Evolutionary conservation across 106 monocot species (phyloP), one percentile per base, ranked within the genome.

Genomic region (Dendrobium nobile): DNA sequence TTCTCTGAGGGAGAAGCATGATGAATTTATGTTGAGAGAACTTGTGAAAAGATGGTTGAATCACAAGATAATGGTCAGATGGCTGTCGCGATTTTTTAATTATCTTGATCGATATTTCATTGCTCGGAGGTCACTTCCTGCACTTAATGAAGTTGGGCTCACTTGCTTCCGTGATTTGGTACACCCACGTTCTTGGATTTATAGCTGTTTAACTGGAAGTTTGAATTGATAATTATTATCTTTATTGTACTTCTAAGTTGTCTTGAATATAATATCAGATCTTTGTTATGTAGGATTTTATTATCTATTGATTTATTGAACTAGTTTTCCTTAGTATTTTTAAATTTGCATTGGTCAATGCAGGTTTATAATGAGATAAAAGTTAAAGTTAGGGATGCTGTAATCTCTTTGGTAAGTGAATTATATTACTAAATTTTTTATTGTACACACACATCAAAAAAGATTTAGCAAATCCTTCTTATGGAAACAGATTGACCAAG

Each of bases 31-130:
- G 87, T 28, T 93, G 56, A 88, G 87, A 73, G 93, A 93, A 82
- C 84, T 93, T 26, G 89, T 90, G 16, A 87, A 83, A 83, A 90
- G 93, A 79, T 93, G 91, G 93, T 77, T 51, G 9, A 88, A 93
- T 78, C 91, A 93, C 48, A 91, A 93, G 75, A 80, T 93, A 43
- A 93, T 93, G 89, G 93, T 93, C 80, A 76, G 85, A 47, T 91
- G 91, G 93, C 80, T 93, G 80, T 87, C 87, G 73, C 83, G 87
- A 4, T 91, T 91, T 82, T 93, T 93, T 47, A 75, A 84, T 77
- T 93, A 93, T 77, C 87, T 93, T 43, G 91, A 93, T 79, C 87
- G 93, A 8, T 91, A 89, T 26, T 91, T 87, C 67, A 84, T 92
- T 75, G 84, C 87, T 54, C 85, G 89, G 40, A 82, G 89, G 51